A percentile compares a stretch with the other conserved stretches of the same genome.
These are phyloP conservation scores for Hordeum pubiflorum DNA, from an alignment of 202 grass and related monocot genomes.

Conservation along the genomic window DNA sequence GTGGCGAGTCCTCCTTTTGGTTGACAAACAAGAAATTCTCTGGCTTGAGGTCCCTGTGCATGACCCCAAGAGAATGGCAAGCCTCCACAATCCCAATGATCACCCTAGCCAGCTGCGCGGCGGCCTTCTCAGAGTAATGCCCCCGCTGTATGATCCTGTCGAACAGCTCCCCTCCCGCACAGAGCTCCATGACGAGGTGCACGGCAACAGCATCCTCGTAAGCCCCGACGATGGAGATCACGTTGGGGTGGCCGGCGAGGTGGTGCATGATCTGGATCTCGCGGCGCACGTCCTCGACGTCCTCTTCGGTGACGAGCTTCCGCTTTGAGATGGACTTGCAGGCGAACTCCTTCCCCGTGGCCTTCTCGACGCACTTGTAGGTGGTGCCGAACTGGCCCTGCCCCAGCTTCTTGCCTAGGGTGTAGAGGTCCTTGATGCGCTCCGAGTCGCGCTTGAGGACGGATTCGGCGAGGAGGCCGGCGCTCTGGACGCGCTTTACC, in stretches of 20 bases:
- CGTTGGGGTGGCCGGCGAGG: slow-evolving; percentile 65
- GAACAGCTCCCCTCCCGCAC: slow-evolving; percentile 69
- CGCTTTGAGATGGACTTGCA: slow-evolving; percentile 96
- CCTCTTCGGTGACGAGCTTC: slow-evolving; percentile 79
- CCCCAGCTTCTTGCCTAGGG: slow-evolving; percentile 73
- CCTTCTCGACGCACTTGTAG: slow-evolving; percentile 80
- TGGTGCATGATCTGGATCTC: slow-evolving; percentile 99
- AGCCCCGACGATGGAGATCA: slow-evolving; percentile 60
- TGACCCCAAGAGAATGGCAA: slow-evolving; percentile 87
- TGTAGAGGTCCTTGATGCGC: slow-evolving; percentile 83
- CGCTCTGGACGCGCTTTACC: slow-evolving; percentile 67
- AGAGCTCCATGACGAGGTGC: slow-evolving; percentile 79
- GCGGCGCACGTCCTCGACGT: slow-evolving; percentile 88
- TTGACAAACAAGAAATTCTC: slow-evolving; percentile 91
- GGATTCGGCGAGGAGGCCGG: slow-evolving; percentile 57
- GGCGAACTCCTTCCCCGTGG: slow-evolving; percentile 65
- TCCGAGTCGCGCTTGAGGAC: slow-evolving; percentile 69
- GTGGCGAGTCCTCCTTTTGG: slow-evolving; percentile 50
- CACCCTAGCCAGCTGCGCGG: slow-evolving; percentile 63
- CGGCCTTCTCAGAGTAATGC: slow-evolving; percentile 85
- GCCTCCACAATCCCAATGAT: slow-evolving; percentile 73
- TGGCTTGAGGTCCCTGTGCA: slow-evolving; percentile 93
- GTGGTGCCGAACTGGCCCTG: slow-evolving; percentile 97
- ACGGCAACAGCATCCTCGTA: slow-evolving; percentile 87
- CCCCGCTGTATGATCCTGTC: slow-evolving; percentile 85